Evolutionary conservation across 805 yeast genomes (phyloP).

Genomic region (Nakazawaea holstii): DNA sequence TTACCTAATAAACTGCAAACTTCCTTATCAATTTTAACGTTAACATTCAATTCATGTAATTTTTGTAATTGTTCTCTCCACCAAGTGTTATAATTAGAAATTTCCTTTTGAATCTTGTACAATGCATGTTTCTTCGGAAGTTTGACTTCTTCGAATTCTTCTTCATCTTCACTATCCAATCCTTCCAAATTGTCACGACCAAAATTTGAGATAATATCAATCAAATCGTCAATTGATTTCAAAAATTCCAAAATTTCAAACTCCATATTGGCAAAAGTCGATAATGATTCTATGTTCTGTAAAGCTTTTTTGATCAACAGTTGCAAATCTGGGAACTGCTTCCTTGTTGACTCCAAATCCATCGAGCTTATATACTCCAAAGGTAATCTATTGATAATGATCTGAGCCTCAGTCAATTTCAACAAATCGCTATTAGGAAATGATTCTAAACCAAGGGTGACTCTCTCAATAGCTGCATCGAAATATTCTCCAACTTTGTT

Average conservation of each 20-base stretch:
- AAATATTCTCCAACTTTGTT: conserved; percentile 47
- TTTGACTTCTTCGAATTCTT: conserved; percentile 25
- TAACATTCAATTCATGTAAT: conserved; percentile 18
- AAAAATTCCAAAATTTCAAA: conserved; percentile 42
- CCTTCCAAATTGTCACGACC: conserved; percentile 58
- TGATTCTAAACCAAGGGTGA: conserved; percentile 48
- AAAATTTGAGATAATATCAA: conserved; percentile 63
- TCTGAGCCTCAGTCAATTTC: conserved; percentile 47
- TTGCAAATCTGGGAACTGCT: conserved; percentile 30
- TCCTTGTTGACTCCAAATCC: conserved; percentile 30
- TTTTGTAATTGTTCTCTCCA: conserved; percentile 42
- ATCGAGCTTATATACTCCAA: conserved; percentile 50
- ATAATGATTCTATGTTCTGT: conserved; percentile 38
- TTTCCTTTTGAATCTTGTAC: conserved; percentile 27
- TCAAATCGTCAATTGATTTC: conserved; percentile 57
- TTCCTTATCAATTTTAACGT: conserved; percentile 12
- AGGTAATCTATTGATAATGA: conserved; percentile 54
- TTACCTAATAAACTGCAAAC: conserved; percentile 55
- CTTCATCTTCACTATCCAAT: conserved; percentile 52
- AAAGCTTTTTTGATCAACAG: conserved; percentile 42
- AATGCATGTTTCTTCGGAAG: conserved; percentile 54
- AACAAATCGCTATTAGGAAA: conserved; percentile 42
- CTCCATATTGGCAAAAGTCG: conserved; percentile 21
- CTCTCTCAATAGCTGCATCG: conserved; percentile 68
- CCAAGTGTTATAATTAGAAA: conserved; percentile 48